These are phyloP conservation scores for Phytophthora sansomeana DNA, from an alignment of 352 stramenopile species.

Conservation along the genomic window DNA sequence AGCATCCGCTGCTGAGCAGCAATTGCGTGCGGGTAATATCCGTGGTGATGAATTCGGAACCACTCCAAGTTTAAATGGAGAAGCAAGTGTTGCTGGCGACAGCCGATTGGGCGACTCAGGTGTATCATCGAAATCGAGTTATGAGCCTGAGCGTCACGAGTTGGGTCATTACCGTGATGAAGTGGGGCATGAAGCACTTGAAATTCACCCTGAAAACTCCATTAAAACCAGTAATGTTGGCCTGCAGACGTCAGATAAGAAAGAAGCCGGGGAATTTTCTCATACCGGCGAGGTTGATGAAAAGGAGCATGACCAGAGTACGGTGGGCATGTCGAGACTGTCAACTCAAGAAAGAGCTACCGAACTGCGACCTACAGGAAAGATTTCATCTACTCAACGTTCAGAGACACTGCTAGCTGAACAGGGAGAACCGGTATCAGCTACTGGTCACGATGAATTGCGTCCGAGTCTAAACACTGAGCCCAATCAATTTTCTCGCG, in stretches of 20 bases:
- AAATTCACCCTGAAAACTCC: neutral
- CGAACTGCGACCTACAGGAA: neutral
- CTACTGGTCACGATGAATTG: constrained; percentile 1
- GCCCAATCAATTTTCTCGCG: neutral
- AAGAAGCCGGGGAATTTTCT: neutral
- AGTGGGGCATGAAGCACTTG: constrained; percentile 6
- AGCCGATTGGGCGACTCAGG: constrained; percentile 1
- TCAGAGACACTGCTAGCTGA: constrained; percentile 5
- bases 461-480: neutral
- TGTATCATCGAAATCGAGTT: constrained; percentile 8
- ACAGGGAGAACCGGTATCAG: neutral
- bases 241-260: neutral
- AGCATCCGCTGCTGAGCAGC: neutral
- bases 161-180: constrained; percentile 6
- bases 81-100: neutral
- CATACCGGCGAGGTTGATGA: neutral
- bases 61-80: neutral
- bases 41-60: neutral
- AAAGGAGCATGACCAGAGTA: neutral
- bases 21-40: neutral
- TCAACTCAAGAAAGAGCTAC: neutral
- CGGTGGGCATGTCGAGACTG: neutral
- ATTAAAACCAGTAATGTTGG: neutral
- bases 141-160: constrained; percentile 1
- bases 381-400: neutral